Conservation (phyloP, 805 yeast genomes). For the Candida palmyrensis region DNA sequence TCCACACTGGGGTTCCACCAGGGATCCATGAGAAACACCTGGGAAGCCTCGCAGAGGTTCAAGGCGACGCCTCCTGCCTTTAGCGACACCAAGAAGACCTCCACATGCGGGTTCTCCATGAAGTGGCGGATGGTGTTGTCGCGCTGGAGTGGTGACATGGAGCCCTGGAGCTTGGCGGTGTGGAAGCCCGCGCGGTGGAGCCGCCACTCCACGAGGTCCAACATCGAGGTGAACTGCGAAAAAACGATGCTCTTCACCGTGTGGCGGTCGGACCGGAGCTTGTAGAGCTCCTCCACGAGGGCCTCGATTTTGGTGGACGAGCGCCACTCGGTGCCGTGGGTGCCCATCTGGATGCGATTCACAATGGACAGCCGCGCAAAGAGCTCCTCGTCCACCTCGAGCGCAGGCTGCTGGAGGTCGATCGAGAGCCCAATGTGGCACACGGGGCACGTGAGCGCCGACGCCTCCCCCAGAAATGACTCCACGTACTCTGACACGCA, state of each 20-base stretch:
- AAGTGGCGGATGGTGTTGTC: conserved; percentile 87
- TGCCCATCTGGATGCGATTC: conserved; percentile 77
- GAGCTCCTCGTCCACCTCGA: conserved; percentile 60
- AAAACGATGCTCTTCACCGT: conserved; percentile 95
- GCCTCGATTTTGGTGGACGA: conserved; percentile 98
- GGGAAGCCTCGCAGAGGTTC: conserved; percentile 94
- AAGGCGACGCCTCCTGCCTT: conserved; percentile 99
- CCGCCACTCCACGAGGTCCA: conserved; percentile 95
- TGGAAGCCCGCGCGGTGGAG: conserved; percentile 90
- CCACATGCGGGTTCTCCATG: conserved; percentile 89
- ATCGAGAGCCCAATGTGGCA: conserved; percentile 92
- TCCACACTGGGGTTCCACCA: conserved; percentile 99
- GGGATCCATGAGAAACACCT: conserved; percentile 92
- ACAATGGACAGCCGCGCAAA: conserved; percentile 70
- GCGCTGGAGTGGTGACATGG: conserved; percentile 94
- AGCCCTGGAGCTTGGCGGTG: conserved; percentile 92
- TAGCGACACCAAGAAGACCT: conserved; percentile 87
- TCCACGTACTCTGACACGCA: conserved; percentile 90
- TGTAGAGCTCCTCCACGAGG: conserved; percentile 85
- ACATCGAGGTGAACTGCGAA: conserved; percentile 95
- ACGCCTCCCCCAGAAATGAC: conserved; percentile 59
- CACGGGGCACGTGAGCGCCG: conserved; percentile 81
- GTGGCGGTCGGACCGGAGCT: conserved; percentile 74
- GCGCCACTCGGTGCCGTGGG: conserved; percentile 71
- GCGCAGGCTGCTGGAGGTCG: conserved; percentile 80